Evolutionary conservation across 106 monocot genomes (phyloP), one percentile per base, ranked within the genome.

Genomic region (Acorus calamus): DNA sequence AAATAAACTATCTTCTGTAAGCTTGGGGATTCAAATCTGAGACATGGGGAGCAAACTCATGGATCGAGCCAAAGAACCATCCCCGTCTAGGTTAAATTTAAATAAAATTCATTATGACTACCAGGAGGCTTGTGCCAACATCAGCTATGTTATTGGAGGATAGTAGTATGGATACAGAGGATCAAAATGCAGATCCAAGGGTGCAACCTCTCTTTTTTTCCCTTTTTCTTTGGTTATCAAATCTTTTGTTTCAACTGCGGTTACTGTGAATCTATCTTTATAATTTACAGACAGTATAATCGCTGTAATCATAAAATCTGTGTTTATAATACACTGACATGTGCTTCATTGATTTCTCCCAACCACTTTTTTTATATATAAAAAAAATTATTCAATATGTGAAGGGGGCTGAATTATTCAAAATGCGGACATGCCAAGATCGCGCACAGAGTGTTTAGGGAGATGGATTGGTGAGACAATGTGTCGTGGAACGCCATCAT

Each of bases 131-230:
- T 56, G 44, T 76, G 8, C 86, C 86, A 57, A 77, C 73, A 10
- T 82, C 86, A 49, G 64, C 67, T 28, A 73, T 86, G 75, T 65
- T 82, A 47, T 59, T 82, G 54, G 79, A 77, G 47, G 86, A 83
- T 28, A 74, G 43, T 49, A 53, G 76, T 47, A 53, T 79, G 47
- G 70, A 76, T 52, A 52, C 76, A 51, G 82, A 82, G 9, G 48
- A 11, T 14, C 82, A 82, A 55, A 70, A 73, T 47, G 28, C 28
- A 28, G 28, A 28, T 28, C 28, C 58, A 41, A 85, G 66, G 78
- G 85, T 86, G 6, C 13, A 12, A 42, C 42, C 3, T 42, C 8
- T 51, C 2, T 14, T 49, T n/a, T 8, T 52, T 52, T 41, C 8
- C n/a, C 12, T 5, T 8, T 7, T 64, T 64, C 4, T 49, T 11